These are phyloP conservation scores for Cymbopogon flexuosus DNA, from an alignment of 202 grass and related monocot species.

Conservation along the genomic window DNA sequence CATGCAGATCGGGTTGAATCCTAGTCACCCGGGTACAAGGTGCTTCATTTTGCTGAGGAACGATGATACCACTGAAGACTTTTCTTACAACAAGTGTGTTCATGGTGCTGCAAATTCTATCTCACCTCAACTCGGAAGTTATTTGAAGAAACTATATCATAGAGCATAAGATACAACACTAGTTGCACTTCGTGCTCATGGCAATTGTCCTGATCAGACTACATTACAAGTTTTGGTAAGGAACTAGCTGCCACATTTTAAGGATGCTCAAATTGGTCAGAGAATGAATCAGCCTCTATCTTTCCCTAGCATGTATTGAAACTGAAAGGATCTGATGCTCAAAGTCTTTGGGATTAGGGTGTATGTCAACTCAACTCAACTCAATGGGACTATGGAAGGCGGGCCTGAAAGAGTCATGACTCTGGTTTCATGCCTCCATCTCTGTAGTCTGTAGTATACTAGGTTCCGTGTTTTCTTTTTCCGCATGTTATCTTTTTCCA, in stretches of 20 bases:
- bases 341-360: background rate
- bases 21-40: conserved; percentile 39
- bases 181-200: background rate
- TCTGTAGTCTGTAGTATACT: background rate
- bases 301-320: background rate
- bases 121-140: conserved; percentile 48
- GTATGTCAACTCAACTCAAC: conserved; percentile 22
- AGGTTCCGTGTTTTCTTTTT: background rate
- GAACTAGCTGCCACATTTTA: background rate
- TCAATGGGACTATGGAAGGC: background rate
- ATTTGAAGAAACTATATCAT: conserved; percentile 43
- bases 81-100: conserved; percentile 85
- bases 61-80: conserved; percentile 50
- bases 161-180: conserved; percentile 18
- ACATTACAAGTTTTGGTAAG: background rate
- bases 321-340: background rate
- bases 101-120: conserved; percentile 55
- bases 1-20: conserved; percentile 61
- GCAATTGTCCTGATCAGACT: background rate
- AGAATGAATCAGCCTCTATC: background rate
- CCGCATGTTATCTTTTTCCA: too few relatives aligned
- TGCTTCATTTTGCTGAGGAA: conserved; percentile 67
- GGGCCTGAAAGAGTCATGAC: background rate
- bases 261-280: background rate
- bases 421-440: background rate